Base-by-base conservation (phyloP, 768 basidiomycete species). In the Phaeolepiota aurea region DNA sequence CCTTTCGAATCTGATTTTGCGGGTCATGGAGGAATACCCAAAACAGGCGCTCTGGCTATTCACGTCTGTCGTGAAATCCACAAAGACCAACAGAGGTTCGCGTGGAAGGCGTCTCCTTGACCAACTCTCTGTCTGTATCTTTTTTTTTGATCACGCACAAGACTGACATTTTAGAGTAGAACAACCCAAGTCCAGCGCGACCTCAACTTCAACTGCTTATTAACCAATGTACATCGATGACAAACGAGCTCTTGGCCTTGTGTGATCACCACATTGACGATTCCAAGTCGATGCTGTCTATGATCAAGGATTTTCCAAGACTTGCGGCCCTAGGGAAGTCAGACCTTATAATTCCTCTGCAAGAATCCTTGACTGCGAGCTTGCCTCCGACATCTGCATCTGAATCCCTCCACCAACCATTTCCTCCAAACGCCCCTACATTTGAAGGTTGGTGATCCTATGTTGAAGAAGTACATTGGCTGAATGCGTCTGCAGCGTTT, bases 11-110 rank as follows among this genome's bases (percentile, higher is more conserved):
- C 72, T 98, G 22, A 90, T 98, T 41, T 59, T 66, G 12, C 64
- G 56, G 13, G 87, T 98, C 20, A 70, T 98, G n/a, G 62, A 68
- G 40, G 75, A 79, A 44, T 93, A 90, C 56, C 93, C 96, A 9
- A 80, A 82, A 32, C 96, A 98, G 61, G 82, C 85, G 0, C 64
- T 97, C 19, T 99, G 96, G 96, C 73, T 91, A 5, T 93, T 94
- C 54, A 79, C 81, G 0, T 84, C 89, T 1, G 88, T 89, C 7
- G 75, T 86, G 32, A 87, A 92, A 58, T 96, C 93, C 1, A 87
- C 77, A 21, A 83, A 86, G 44, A 3, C 51, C 0, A 69, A 69
- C 28, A 72, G 93, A 30, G 66, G 71, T 41, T 48, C 60, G 25
- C 72, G 87, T 44, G 92, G 87, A 35, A 65, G 55, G 32, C 48